These are phyloP conservation scores for Clonostachys byssicola DNA, from an alignment of 2,329 filamentous ascomycete species.

Conservation along the genomic window DNA sequence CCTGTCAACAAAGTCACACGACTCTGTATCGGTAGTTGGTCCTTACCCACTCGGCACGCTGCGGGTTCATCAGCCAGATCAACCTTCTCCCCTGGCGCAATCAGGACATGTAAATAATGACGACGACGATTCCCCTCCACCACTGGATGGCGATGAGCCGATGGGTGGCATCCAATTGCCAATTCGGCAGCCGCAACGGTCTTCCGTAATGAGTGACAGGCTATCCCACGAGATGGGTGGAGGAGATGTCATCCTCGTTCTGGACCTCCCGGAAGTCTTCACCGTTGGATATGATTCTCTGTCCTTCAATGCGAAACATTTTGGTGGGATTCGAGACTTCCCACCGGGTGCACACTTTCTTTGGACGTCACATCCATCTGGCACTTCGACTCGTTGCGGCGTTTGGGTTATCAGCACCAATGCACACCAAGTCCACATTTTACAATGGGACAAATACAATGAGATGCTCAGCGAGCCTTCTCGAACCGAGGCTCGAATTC, in stretches of 20 bases:
- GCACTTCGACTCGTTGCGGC: conserved; percentile 45
- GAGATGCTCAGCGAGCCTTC: conserved; percentile 48
- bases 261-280: conserved; percentile 45
- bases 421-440: conserved; percentile 31
- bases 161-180: too few relatives aligned
- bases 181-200: background rate
- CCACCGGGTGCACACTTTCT: conserved; percentile 54
- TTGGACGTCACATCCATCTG: conserved; percentile 48
- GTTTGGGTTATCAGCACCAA: conserved; percentile 48
- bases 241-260: conserved; percentile 48
- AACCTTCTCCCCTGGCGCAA: conserved; percentile 6
- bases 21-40: conserved; percentile 31
- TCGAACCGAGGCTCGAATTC: conserved; percentile 37
- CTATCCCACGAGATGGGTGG: conserved; percentile 22
- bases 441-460: conserved; percentile 52
- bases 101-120: conserved; percentile 4
- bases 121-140: conserved; percentile 19
- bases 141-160: conserved; percentile 12
- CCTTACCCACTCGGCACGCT: conserved; percentile 35
- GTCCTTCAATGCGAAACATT: conserved; percentile 39
- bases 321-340: conserved; percentile 50
- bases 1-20: conserved; percentile 21
- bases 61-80: conserved; percentile 24
- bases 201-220: conserved; percentile 1
- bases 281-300: conserved; percentile 50